phyloP scores from a whole-genome alignment of 345 rosid species.

The Eutrema japonicum region DNA sequence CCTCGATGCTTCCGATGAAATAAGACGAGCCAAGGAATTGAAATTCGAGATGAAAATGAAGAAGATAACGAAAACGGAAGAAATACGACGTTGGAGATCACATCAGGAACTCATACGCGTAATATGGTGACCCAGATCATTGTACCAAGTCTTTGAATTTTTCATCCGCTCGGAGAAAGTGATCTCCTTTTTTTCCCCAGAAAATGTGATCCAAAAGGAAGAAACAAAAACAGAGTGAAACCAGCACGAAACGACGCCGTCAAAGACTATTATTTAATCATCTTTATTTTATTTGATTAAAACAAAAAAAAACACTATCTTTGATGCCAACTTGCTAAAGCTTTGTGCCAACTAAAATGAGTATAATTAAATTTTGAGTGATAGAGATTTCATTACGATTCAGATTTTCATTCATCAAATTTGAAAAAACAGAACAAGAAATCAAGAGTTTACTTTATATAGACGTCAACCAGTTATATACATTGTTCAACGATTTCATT shows the following conservation, averaged over 20 bases:
- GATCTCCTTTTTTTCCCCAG: background rate
- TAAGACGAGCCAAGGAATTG: background rate
- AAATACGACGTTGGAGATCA: conserved; percentile 8
- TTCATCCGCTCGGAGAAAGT: conserved; percentile 31
- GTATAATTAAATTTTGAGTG: background rate
- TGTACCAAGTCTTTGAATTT: conserved; percentile 32
- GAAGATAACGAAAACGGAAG: background rate
- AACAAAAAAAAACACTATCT: background rate
- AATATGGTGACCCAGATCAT: background rate
- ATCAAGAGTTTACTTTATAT: no score
- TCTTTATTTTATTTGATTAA: background rate
- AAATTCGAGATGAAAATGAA: background rate
- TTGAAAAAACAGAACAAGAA: no score
- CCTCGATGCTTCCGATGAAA: conserved; percentile 25
- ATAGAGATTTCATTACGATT: no score
- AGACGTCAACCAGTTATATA: no score
- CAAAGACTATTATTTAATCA: no score
- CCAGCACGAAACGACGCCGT: conserved; percentile 34
- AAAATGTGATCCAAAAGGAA: background rate
- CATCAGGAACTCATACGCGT: conserved; percentile 12
- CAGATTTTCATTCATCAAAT: no score
- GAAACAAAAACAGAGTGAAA: background rate
- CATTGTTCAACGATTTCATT: no score
- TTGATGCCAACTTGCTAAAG: conserved; percentile 16
- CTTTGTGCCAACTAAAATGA: conserved; percentile 18